Conservation (phyloP, 2,329 filamentous ascomycete genomes). For the Apiospora sp. region DNA sequence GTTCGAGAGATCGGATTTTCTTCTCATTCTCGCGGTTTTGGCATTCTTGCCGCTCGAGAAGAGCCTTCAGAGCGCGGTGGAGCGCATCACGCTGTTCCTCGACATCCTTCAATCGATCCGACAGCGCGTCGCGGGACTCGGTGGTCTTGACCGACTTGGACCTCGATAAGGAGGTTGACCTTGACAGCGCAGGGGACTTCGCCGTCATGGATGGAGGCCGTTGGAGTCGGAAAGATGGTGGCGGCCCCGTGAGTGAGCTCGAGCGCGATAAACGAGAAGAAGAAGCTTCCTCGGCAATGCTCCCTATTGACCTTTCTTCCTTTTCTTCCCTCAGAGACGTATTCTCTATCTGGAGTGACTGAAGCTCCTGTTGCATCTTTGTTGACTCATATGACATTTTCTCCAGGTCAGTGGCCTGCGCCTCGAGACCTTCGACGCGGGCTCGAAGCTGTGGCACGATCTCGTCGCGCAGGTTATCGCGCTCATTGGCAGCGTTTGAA, state of each 20-base stretch:
- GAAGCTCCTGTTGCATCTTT: conserved; percentile 87
- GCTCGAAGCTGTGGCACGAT: conserved; percentile 81
- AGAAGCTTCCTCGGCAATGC: conserved; percentile 45
- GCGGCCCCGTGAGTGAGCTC: conserved; percentile 47
- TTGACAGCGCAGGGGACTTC: conserved; percentile 33
- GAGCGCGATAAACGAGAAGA: conserved; percentile 49
- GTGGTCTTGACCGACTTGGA: conserved; percentile 65
- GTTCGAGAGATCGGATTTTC: conserved; percentile 77
- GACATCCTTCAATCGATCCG: conserved; percentile 87
- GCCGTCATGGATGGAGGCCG: conserved; percentile 47
- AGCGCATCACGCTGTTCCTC: conserved; percentile 93
- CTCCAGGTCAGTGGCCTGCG: conserved; percentile 75
- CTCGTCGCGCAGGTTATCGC: conserved; percentile 90
- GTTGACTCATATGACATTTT: conserved; percentile 80
- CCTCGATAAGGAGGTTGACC: conserved; percentile 57
- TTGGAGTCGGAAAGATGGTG: conserved; percentile 39
- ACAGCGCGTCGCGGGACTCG: conserved; percentile 73
- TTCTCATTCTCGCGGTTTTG: conserved; percentile 87
- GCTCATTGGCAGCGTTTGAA: conserved; percentile 82
- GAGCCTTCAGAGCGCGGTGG: conserved; percentile 83
- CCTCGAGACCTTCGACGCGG: conserved; percentile 79
- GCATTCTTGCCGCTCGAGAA: conserved; percentile 85
- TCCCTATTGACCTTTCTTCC: conserved; percentile 42
- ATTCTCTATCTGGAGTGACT: conserved; percentile 73
- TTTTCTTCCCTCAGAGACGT: conserved; percentile 56